Percentiles rank a stretch among this genome's conserved stretches.
Evolutionary conservation across 352 stramenopile genomes (phyloP).

Genomic region (Pythium scleroteichum): DNA sequence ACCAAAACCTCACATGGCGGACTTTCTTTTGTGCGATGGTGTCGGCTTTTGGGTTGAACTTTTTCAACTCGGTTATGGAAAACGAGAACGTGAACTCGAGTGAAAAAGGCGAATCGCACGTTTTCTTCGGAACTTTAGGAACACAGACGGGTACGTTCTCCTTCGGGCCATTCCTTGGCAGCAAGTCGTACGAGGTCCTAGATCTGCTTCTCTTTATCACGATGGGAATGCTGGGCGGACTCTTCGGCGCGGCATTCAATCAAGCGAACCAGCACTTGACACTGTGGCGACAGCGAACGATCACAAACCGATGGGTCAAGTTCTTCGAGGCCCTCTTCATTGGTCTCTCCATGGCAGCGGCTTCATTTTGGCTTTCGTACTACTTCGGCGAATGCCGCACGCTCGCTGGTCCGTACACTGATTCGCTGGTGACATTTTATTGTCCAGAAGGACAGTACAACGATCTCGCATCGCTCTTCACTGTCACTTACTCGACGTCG

Average conservation of each 20-base stretch:
- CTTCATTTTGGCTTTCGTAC: constrained; percentile 81
- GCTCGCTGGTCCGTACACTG: constrained; percentile 56
- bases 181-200: constrained; percentile 93
- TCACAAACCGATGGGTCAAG: constrained; percentile 68
- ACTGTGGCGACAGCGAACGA: constrained; percentile 61
- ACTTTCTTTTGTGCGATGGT: constrained; percentile 98
- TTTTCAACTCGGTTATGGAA: constrained; percentile 84
- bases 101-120: constrained; percentile 28
- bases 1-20: constrained; percentile 97
- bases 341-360: constrained; percentile 57
- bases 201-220: constrained; percentile 96
- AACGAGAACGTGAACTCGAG: constrained; percentile 35
- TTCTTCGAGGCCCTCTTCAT: constrained; percentile 71
- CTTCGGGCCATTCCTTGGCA: constrained; percentile 87
- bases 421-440: constrained; percentile 91
- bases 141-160: constrained; percentile 84
- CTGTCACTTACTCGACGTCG: constrained; percentile 93
- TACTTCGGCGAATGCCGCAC: constrained; percentile 66
- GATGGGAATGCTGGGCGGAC: constrained; percentile 96
- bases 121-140: constrained; percentile 67
- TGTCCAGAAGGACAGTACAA: constrained; percentile 97
- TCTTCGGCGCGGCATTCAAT: constrained; percentile 98
- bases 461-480: constrained; percentile 96
- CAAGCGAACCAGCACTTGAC: constrained; percentile 93
- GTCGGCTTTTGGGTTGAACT: constrained; percentile 82